These are phyloP conservation scores for Wallacemonas rigidus DNA, from an alignment of 208 protist species.

Conservation along the genomic window DNA sequence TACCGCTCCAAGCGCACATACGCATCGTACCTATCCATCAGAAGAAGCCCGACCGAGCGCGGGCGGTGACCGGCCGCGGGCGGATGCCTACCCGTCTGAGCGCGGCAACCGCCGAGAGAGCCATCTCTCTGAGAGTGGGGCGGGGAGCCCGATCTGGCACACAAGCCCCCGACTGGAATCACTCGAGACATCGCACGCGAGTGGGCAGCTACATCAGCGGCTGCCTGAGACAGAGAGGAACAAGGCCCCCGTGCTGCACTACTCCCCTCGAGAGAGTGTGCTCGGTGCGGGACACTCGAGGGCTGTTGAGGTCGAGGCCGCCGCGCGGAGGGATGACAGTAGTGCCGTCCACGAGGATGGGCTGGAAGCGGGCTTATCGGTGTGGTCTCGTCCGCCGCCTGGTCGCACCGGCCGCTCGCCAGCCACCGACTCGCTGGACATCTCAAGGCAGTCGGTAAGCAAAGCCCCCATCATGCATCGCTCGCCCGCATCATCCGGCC, in stretches of 20 bases:
- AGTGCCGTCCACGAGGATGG: neutral
- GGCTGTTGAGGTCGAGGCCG: neutral
- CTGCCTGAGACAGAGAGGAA: neutral
- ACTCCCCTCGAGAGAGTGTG: neutral
- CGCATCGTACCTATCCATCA: no score
- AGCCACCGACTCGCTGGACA: neutral
- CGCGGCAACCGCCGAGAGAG: neutral
- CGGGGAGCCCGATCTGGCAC: neutral
- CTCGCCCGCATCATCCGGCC: neutral
- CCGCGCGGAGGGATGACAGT: neutral
- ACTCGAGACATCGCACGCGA: neutral
- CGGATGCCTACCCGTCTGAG: no score
- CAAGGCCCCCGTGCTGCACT: neutral
- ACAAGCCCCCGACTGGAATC: neutral
- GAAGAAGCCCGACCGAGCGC: no score
- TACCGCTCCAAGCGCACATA: neutral
- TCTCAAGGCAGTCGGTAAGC: neutral
- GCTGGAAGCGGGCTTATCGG: neutral
- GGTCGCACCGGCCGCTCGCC: no score
- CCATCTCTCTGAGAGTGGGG: neutral
- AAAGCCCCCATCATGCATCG: conserved; percentile 10
- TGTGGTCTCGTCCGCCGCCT: neutral
- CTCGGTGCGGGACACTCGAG: neutral
- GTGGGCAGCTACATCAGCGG: no score
- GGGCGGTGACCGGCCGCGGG: no score